Base-by-base conservation (phyloP, 345 rosid species). In the Aquilaria malaccensis region DNA sequence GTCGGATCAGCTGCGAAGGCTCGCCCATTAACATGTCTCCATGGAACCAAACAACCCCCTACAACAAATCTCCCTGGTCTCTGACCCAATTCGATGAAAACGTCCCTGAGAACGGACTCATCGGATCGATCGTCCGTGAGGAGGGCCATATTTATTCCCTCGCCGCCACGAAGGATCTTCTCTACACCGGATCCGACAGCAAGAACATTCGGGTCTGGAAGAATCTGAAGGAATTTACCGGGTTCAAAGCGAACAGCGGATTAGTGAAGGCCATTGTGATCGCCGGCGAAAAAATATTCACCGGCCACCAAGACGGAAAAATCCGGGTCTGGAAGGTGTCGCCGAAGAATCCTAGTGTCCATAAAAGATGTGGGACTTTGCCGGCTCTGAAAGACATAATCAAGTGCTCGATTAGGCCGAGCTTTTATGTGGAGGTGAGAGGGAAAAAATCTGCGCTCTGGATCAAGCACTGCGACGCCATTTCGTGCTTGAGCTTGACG, bases 201-300 rank as follows among this genome's bases (percentile, higher is more conserved):
- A 93, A 93, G 76, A 93, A 89, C 78, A 89, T 93, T 79, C 97
- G 94, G 5, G 98, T 89, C 6, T 89, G 98, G 97, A 89, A 89
- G 77, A 83, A 87, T 68, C 72, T 93, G 15, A 79, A 93, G 68
- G 98, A 93, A 66, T 89, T 85, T 41, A 70, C 94, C 11, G 97
- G 88, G 0, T 93, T 93, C 66, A 89, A 93, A 77, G 86, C 97
- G 2, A 93, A 87, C 72, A 89, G 97, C 12, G 98, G 98, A 2
- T 73, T 93, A 74, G 98, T 93, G 9, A 89, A 93, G 62, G 89
- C 96, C 32, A 93, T 93, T 63, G 89, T 87, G 33, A 77, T 93
- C 32, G 72, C 89, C 6, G 88, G 91, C 0, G 87, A 81, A 14
- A 89, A 81, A 77, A 92, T 92, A 64, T 92, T 89, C 67, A 92